Conservation (phyloP, 106 monocot genomes). For the Acorus calamus region DNA sequence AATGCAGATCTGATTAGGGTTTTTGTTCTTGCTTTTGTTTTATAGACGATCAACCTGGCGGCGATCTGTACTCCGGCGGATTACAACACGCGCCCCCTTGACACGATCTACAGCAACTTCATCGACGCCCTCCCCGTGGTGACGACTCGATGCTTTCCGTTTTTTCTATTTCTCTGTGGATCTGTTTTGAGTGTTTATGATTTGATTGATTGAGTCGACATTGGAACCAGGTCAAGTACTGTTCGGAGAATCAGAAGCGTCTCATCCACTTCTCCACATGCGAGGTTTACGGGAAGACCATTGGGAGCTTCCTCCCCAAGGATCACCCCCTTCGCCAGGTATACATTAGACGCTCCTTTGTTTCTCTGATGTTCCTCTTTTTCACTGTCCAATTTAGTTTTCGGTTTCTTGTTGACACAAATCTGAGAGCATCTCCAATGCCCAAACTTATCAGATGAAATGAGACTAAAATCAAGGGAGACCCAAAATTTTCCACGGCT, state of each 20-base stretch:
- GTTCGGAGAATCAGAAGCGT: conserved; percentile 53
- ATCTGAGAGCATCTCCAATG: too few relatives aligned
- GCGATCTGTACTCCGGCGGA: conserved; percentile 76
- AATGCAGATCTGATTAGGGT: too few relatives aligned
- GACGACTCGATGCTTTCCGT: background rate
- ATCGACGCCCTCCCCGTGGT: conserved; percentile 73
- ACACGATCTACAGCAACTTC: conserved; percentile 78
- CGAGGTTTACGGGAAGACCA: conserved; percentile 64
- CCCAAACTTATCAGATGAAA: too few relatives aligned
- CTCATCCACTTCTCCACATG: conserved; percentile 73
- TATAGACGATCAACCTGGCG: conserved; percentile 60
- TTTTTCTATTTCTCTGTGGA: background rate
- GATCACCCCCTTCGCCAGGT: conserved; percentile 64
- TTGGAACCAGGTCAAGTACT: conserved; percentile 51
- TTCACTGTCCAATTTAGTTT: too few relatives aligned
- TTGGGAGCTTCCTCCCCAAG: conserved; percentile 59
- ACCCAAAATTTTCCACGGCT: too few relatives aligned
- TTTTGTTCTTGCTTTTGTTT: too few relatives aligned
- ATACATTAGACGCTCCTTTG: background rate
- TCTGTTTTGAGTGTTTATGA: background rate
- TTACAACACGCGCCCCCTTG: conserved; percentile 67
- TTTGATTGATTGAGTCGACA: background rate
- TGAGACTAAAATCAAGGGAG: too few relatives aligned
- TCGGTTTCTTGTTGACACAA: too few relatives aligned
- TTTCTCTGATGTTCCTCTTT: too few relatives aligned